Conservation (phyloP, 805 yeast species). For the Candida sanyiensis region DNA sequence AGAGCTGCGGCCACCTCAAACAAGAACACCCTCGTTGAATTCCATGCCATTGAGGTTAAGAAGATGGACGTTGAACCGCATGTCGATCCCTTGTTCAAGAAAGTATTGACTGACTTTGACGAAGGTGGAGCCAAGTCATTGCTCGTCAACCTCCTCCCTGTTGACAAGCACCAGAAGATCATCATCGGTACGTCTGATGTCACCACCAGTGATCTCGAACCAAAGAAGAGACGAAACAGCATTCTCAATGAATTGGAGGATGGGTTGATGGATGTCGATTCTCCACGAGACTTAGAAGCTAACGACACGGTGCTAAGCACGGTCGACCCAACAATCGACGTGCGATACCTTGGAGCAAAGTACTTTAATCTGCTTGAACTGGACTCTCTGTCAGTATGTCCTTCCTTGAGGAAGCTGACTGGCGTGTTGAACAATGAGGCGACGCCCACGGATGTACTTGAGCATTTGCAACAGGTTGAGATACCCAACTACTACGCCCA, state of each 20-base stretch:
- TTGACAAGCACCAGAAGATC: constrained; percentile 48
- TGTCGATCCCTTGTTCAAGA: constrained; percentile 71
- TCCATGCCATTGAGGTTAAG: constrained; percentile 45
- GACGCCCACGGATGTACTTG: constrained; percentile 13
- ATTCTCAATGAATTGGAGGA: constrained; percentile 8
- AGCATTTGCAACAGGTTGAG: constrained; percentile 9
- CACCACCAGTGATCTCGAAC: constrained; percentile 10
- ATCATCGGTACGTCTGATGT: constrained; percentile 53
- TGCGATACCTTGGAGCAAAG: constrained; percentile 13
- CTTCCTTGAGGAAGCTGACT: constrained; percentile 18
- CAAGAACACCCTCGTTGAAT: constrained; percentile 47
- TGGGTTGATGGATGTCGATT: constrained; percentile 22
- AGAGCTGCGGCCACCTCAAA: constrained; percentile 18
- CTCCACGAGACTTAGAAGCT: constrained; percentile 3
- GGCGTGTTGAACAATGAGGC: constrained; percentile 18
- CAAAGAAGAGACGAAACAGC: constrained; percentile 10
- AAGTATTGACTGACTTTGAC: constrained; percentile 71
- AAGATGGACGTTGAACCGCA: constrained; percentile 58
- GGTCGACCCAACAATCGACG: constrained; percentile 3
- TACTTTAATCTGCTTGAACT: constrained; percentile 8
- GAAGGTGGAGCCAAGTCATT: constrained; percentile 79
- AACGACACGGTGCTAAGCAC: not conserved
- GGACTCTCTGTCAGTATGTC: constrained; percentile 12
- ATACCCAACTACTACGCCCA: constrained; percentile 8
- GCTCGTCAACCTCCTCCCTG: constrained; percentile 52